Conservation (phyloP, 306 rosid genomes). For the Citrullus amarus region DNA sequence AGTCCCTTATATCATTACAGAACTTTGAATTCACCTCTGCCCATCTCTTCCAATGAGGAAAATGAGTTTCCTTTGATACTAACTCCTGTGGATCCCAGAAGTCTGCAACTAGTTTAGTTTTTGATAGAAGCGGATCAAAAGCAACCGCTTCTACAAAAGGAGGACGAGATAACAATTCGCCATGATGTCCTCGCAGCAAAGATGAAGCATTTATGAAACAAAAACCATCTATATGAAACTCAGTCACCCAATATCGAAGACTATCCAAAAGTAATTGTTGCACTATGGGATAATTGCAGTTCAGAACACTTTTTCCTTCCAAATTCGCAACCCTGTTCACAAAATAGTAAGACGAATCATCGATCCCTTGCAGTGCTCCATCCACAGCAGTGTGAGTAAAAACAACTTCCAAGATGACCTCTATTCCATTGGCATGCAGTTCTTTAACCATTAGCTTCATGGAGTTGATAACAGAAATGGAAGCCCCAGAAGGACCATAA, state of each 20-base stretch:
- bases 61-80: conserved; percentile 31
- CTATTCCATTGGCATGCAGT: conserved; percentile 75
- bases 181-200: conserved; percentile 46
- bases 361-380: conserved; percentile 72
- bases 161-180: conserved; percentile 64
- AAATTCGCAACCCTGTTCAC: conserved; percentile 20
- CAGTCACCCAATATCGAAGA: conserved; percentile 74
- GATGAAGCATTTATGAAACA: conserved; percentile 75
- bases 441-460: conserved; percentile 75
- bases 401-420: conserved; percentile 85
- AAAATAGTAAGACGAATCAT: conserved; percentile 50
- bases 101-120: conserved; percentile 75
- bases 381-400: conserved; percentile 54
- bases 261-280: conserved; percentile 70
- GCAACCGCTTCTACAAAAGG: conserved; percentile 79
- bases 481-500: conserved; percentile 54
- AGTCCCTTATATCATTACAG: conserved; percentile 49
- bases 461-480: conserved; percentile 45
- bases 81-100: conserved; percentile 51
- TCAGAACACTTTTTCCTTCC: conserved; percentile 34
- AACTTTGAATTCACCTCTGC: conserved; percentile 68
- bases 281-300: conserved; percentile 69
- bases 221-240: conserved; percentile 89
- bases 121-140: conserved; percentile 71
- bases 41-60: conserved; percentile 99